These are phyloP conservation scores for Mycena pura DNA, from an alignment of 768 basidiomycete genomes.

Conservation along the genomic window DNA sequence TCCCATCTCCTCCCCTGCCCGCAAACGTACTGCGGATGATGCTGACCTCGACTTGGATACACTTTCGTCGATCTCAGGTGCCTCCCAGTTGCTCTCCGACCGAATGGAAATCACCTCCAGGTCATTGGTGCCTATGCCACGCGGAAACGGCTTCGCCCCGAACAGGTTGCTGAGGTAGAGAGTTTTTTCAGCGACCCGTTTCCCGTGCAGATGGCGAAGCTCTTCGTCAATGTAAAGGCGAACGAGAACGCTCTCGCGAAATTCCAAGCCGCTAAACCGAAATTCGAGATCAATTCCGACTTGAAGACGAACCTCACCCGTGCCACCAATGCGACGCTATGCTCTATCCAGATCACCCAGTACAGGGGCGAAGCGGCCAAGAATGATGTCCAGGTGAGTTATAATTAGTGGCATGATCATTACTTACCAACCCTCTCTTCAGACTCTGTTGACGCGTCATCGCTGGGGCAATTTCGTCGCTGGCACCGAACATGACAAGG, in stretches of 20 bases:
- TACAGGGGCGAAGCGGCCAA: not conserved
- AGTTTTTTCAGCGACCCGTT: not conserved
- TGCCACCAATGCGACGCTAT: not conserved
- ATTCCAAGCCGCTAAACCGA: constrained; percentile 8
- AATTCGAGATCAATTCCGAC: not conserved
- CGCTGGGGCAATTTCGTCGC: constrained; percentile 9
- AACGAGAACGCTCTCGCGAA: not conserved
- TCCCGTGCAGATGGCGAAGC: not conserved
- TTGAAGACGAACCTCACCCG: constrained; percentile 5
- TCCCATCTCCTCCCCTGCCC: not conserved
- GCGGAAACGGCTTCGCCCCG: constrained; percentile 4
- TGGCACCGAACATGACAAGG: constrained; percentile 7
- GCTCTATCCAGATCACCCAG: not conserved
- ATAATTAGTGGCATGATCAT: not conserved
- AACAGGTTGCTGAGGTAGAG: constrained; percentile 5
- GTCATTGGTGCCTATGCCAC: not conserved
- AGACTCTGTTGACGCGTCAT: constrained; percentile 1
- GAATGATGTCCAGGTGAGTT: constrained; percentile 1
- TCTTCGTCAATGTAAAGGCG: not conserved
- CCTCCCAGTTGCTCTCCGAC: not conserved
- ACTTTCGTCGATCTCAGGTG: not conserved
- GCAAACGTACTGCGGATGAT: not conserved
- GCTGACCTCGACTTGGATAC: not conserved
- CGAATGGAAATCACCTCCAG: constrained; percentile 5
- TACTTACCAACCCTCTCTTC: not conserved